Base-by-base conservation (phyloP, 257 asterid species). In the Striga asiatica region DNA sequence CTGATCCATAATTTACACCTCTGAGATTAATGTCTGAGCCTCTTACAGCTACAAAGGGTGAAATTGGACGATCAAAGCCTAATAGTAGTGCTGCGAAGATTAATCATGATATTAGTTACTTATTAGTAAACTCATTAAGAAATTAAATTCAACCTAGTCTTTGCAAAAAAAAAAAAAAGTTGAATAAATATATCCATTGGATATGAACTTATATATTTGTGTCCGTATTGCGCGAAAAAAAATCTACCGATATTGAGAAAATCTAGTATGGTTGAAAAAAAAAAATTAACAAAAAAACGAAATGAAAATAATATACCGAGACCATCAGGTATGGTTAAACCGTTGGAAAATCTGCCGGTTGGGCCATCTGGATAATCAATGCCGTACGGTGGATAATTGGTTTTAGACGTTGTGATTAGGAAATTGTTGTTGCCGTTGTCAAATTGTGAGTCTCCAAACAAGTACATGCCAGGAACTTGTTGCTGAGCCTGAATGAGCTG, bases 1-100 rank as follows among this genome's bases (percentile, higher is more conserved):
- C 94, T 0, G 94, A 87, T 7, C 82, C 94, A 64, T 87, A 81
- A 53, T 84, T 84, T 6, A 84, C 66, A 1, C 97, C 97, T 18
- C 23, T 22, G 2, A 69, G 37, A 43, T n/a, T n/a, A n/a, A 76
- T 8, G 0, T 43, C 61, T 13, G 29, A 21, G 7, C 68, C 83
- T 20, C 6, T 31, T 24, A 81, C 61, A 0, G 55, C 58, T 27
- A 56, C 83, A 56, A 19, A 78, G 0, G 91, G 83, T 4, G 82
- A 81, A 39, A 76, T 60, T 6, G 71, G 49, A 1, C 9, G 6
- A 2, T 8, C 43, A 52, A 84, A 78, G 8, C 88, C 88, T 1
- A 84, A 43, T 1, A 37, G 8, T 42, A n/a, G 19, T 20, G 78
- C 83, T 77, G 75, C 75, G 61, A 1, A 7, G 38, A 43, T 5